These are phyloP conservation scores for Hyaloscypha variabilis DNA, from an alignment of 495 filamentous ascomycete genomes.

Conservation along the genomic window DNA sequence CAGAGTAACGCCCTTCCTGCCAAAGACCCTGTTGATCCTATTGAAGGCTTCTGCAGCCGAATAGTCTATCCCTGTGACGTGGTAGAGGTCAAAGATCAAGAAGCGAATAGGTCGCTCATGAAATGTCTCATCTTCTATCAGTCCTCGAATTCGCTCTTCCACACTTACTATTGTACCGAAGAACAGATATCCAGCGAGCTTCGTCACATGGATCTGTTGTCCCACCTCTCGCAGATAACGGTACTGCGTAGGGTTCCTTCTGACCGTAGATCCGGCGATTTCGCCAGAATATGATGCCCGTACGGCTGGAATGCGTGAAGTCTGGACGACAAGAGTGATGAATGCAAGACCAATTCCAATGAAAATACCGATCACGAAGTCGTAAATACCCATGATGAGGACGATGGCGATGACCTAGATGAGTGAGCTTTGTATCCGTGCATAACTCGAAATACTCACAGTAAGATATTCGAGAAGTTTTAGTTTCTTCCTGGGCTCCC, in stretches of 20 bases:
- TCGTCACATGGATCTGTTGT: slow-evolving; percentile 83
- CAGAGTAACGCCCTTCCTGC: slow-evolving; percentile 71
- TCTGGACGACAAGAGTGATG: slow-evolving; percentile 86
- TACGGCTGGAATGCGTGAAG: slow-evolving; percentile 84
- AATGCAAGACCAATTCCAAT: slow-evolving; percentile 92
- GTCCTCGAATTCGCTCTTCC: slow-evolving; percentile 77
- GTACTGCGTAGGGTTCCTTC: slow-evolving; percentile 86
- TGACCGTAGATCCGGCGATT: slow-evolving; percentile 86
- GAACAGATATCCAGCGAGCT: slow-evolving; percentile 90
- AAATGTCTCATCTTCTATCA: slow-evolving; percentile 84
- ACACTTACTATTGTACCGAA: slow-evolving; percentile 96
- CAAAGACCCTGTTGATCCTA: slow-evolving; percentile 81
- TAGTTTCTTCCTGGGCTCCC: slow-evolving; percentile 85
- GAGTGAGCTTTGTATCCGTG: slow-evolving; percentile 29
- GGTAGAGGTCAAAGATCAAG: slow-evolving; percentile 84
- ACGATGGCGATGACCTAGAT: slow-evolving; percentile 84
- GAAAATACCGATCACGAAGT: slow-evolving; percentile 93
- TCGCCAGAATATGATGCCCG: slow-evolving; percentile 84
- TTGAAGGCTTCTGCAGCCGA: slow-evolving; percentile 94
- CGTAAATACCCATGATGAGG: slow-evolving; percentile 92
- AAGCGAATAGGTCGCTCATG: slow-evolving; percentile 77
- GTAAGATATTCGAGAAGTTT: slow-evolving; percentile 87
- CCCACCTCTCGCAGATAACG: slow-evolving; percentile 84
- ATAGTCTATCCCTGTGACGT: slow-evolving; percentile 93
- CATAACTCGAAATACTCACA: slow-evolving; percentile 43